These are phyloP conservation scores for Penicillium janthinellum DNA, from an alignment of 2,329 filamentous ascomycete genomes.

Conservation along the genomic window DNA sequence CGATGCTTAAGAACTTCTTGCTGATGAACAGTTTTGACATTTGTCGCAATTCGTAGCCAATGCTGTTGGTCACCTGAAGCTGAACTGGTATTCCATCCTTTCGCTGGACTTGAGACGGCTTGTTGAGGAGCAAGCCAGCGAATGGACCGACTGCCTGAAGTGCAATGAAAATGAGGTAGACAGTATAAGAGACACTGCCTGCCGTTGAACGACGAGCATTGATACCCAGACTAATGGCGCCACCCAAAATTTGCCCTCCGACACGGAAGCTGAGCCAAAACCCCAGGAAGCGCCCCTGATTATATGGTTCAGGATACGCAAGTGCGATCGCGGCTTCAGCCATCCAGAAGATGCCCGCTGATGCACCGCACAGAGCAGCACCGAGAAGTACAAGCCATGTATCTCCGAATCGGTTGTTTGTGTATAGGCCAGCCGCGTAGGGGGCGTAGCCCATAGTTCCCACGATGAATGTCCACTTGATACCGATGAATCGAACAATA, in stretches of 20 bases:
- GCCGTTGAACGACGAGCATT: slow-evolving; percentile 60
- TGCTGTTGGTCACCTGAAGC: slow-evolving; percentile 59
- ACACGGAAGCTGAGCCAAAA: slow-evolving; percentile 68
- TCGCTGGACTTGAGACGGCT: slow-evolving; percentile 63
- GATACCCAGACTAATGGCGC: slow-evolving; percentile 69
- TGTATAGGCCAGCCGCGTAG: slow-evolving; percentile 70
- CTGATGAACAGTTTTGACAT: slow-evolving; percentile 62
- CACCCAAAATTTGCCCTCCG: slow-evolving; percentile 69
- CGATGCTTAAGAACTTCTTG: slow-evolving; percentile 63
- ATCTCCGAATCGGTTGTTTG: slow-evolving; percentile 69
- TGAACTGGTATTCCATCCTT: slow-evolving; percentile 65
- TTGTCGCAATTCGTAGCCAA: slow-evolving; percentile 61
- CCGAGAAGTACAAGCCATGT: slow-evolving; percentile 71
- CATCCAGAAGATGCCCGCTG: slow-evolving; percentile 74
- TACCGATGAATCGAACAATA: slow-evolving; percentile 67
- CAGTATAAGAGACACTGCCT: slow-evolving; percentile 68
- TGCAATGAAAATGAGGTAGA: slow-evolving; percentile 71
- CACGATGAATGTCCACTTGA: slow-evolving; percentile 70
- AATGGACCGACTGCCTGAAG: slow-evolving; percentile 67
- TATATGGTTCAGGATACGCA: slow-evolving; percentile 70
- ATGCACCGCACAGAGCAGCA: slow-evolving; percentile 68
- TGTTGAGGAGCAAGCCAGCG: slow-evolving; percentile 64
- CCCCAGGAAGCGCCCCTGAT: slow-evolving; percentile 65
- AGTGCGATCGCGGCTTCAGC: slow-evolving; percentile 73
- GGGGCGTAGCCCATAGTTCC: slow-evolving; percentile 73